Conservation (phyloP, 148 eudicot species). For the Chenopodium quinoa region DNA sequence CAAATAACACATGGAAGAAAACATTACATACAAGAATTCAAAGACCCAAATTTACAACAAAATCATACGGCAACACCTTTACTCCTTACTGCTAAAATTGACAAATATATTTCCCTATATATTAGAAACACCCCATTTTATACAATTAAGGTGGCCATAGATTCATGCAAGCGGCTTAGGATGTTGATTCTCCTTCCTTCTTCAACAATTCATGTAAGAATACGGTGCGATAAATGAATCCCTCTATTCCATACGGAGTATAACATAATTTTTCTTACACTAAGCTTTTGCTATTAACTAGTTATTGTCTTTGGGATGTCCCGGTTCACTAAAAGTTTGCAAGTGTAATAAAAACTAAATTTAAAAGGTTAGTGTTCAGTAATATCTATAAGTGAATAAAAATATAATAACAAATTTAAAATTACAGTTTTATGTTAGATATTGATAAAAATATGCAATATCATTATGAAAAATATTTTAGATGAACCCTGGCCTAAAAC, state of each 20-base stretch:
- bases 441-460: not conserved
- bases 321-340: too few species aligned
- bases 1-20: conserved; percentile 1
- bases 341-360: too few species aligned
- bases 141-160: conserved; percentile 14
- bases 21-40: conserved; percentile 6
- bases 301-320: too few species aligned
- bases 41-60: conserved; percentile 27
- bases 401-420: too few species aligned
- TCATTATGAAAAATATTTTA: not conserved
- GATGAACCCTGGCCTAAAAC: not conserved
- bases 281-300: not conserved
- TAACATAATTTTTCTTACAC: not conserved
- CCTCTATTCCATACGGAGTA: not conserved
- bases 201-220: conserved; percentile 62
- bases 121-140: conserved; percentile 6
- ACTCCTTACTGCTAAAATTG: conserved; percentile 19
- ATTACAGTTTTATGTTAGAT: too few species aligned
- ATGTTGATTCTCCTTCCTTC: conserved; percentile 47
- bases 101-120: conserved; percentile 3
- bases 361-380: too few species aligned
- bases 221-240: not conserved
- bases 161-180: conserved; percentile 24
- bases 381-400: too few species aligned
- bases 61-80: conserved; percentile 7